Percentiles rank a stretch among this genome's conserved stretches.
phyloP scores from a whole-genome alignment of 129 eudicot species.

The Pseudognaphalium luteoalbum region DNA sequence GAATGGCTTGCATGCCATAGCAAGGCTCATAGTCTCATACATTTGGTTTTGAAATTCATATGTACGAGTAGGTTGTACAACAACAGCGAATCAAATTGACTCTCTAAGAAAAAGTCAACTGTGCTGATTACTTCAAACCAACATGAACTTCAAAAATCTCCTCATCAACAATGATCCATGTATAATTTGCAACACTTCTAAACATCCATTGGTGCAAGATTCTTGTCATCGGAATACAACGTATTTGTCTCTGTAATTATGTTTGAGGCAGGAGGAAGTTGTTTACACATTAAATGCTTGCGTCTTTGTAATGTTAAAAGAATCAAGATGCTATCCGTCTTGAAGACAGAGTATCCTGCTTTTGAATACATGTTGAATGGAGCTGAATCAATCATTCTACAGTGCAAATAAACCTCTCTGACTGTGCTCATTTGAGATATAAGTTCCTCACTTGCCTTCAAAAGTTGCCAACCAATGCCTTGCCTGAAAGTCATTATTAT shows the following conservation, averaged over 20 bases:
- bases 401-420: constrained; percentile 81
- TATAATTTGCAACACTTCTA: constrained; percentile 10
- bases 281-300: constrained; percentile 86
- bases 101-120: constrained; percentile 13
- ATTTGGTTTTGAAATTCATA: neutral
- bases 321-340: constrained; percentile 77
- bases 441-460: constrained; percentile 92
- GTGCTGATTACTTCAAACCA: constrained; percentile 10
- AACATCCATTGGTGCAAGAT: constrained; percentile 33
- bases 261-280: constrained; percentile 55
- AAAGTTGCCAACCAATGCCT: constrained; percentile 96
- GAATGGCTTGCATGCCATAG: constrained; percentile 10
- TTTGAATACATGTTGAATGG: constrained; percentile 89
- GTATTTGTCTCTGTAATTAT: constrained; percentile 36
- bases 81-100: neutral
- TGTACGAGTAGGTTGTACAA: constrained; percentile 5
- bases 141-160: constrained; percentile 13
- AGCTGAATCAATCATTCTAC: constrained; percentile 87
- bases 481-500: constrained; percentile 53
- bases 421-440: constrained; percentile 71
- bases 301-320: constrained; percentile 88
- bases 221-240: constrained; percentile 23
- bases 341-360: constrained; percentile 78
- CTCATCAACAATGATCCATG: neutral
- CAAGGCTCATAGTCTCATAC: neutral